Conservation (phyloP, 352 stramenopile species). For the Phytophthora multivora region DNA sequence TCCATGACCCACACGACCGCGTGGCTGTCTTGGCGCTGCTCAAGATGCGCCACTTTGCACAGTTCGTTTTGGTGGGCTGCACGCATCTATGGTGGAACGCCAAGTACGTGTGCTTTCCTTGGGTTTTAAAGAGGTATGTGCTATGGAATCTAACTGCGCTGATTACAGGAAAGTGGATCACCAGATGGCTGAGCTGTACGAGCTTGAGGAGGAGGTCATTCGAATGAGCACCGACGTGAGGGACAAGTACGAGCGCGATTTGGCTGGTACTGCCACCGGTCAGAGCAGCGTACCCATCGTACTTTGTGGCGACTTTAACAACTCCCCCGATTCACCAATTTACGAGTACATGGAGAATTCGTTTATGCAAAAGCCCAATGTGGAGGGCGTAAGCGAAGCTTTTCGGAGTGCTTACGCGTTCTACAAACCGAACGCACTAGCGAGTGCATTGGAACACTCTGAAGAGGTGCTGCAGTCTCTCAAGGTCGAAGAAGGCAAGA, state of each 20-base stretch:
- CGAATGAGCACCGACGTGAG: slow-evolving; percentile 78
- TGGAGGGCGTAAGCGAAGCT: slow-evolving; percentile 66
- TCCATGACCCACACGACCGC: slow-evolving; percentile 85
- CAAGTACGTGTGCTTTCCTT: slow-evolving; percentile 51
- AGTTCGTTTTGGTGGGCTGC: slow-evolving; percentile 82
- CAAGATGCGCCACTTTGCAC: slow-evolving; percentile 81
- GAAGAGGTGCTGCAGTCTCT: slow-evolving; percentile 30
- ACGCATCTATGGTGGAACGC: slow-evolving; percentile 90
- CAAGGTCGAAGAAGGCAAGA: slow-evolving; percentile 46
- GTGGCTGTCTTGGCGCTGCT: slow-evolving; percentile 86
- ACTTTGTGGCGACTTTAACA: slow-evolving; percentile 89
- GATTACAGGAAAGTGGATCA: slow-evolving; percentile 80
- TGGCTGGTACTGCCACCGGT: slow-evolving; percentile 56
- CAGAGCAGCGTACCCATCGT: slow-evolving; percentile 70
- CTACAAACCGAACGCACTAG: slow-evolving; percentile 65
- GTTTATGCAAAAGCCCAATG: slow-evolving; percentile 87
- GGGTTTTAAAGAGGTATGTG: not conserved
- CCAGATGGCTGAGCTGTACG: slow-evolving; percentile 85
- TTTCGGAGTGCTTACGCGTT: slow-evolving; percentile 77
- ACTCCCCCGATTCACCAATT: slow-evolving; percentile 80
- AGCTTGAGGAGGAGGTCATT: slow-evolving; percentile 84
- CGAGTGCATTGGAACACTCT: slow-evolving; percentile 36
- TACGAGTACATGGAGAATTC: slow-evolving; percentile 90
- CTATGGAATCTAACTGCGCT: not conserved
- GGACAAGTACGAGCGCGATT: slow-evolving; percentile 82